Evolutionary conservation across 108 stramenopile genomes (phyloP).

Genomic region (Parmales sp.): DNA sequence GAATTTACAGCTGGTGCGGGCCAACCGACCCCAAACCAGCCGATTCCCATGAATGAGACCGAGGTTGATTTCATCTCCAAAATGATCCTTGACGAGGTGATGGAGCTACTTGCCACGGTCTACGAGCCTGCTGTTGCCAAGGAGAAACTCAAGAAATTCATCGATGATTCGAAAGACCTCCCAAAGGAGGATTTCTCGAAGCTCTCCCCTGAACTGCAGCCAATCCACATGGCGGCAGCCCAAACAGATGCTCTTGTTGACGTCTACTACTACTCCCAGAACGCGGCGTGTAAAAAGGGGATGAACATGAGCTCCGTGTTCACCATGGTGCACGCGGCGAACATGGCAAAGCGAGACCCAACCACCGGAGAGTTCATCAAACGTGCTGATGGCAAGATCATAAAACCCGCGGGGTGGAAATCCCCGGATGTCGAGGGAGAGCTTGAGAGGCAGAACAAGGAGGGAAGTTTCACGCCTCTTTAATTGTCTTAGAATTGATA

Average conservation of each 20-base stretch:
- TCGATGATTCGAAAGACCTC: constrained; percentile 12
- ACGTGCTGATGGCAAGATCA: constrained; percentile 23
- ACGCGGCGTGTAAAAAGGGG: constrained; percentile 18
- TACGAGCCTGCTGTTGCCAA: constrained; percentile 13
- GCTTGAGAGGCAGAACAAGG: constrained; percentile 12
- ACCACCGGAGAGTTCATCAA: constrained; percentile 19
- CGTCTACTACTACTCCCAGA: constrained; percentile 25
- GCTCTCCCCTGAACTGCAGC: neutral
- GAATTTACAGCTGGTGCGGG: constrained; percentile 19
- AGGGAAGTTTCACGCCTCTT: constrained; percentile 14
- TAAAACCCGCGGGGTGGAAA: constrained; percentile 22
- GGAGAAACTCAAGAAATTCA: constrained; percentile 8
- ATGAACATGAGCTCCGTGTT: constrained; percentile 18
- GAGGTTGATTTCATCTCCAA: constrained; percentile 20
- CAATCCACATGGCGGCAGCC: constrained; percentile 7
- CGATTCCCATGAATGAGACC: constrained; percentile 8
- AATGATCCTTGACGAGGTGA: constrained; percentile 25
- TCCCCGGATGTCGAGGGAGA: constrained; percentile 21
- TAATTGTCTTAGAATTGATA: too few species aligned
- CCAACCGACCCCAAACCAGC: constrained; percentile 18
- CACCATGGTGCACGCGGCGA: constrained; percentile 17
- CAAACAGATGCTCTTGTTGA: constrained; percentile 25
- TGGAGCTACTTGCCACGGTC: constrained; percentile 23
- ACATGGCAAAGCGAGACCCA: constrained; percentile 25
- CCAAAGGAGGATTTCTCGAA: constrained; percentile 7